Percentiles rank a stretch among this genome's conserved stretches.
phyloP scores from a whole-genome alignment of 75 land plant genomes.

The Gnetum montanum region DNA sequence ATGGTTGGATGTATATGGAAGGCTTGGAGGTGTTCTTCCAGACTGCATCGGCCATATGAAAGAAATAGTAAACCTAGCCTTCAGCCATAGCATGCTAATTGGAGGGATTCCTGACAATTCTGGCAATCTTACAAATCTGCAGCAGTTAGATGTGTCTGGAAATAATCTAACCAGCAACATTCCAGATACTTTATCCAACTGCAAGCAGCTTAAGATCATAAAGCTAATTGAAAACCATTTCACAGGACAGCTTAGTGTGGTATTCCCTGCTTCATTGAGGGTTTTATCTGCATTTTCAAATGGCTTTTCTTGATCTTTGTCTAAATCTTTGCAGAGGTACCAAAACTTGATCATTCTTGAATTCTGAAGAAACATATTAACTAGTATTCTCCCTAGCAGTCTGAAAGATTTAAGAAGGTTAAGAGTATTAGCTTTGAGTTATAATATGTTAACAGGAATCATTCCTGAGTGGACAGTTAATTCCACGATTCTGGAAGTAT shows the following conservation, averaged over 20 bases:
- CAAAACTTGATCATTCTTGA: constrained; percentile 19
- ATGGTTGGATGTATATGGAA: constrained; percentile 17
- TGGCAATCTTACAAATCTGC: no score
- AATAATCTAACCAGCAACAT: no score
- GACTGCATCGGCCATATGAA: constrained; percentile 12
- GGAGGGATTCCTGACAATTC: constrained; percentile 31
- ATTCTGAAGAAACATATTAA: constrained; percentile 24
- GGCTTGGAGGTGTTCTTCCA: constrained; percentile 25
- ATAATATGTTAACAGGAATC: constrained; percentile 22
- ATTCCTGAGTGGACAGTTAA: constrained; percentile 28
- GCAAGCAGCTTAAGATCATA: no score
- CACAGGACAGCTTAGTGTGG: constrained; percentile 21
- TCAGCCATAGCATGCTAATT: constrained; percentile 18
- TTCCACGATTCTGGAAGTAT: constrained; percentile 19
- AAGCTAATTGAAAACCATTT: constrained; percentile 23
- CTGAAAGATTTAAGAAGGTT: constrained; percentile 9
- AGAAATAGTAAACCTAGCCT: constrained; percentile 5
- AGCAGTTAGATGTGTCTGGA: no score
- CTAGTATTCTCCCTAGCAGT: constrained; percentile 16
- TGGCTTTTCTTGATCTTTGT: constrained; percentile 19
- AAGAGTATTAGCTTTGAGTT: constrained; percentile 18
- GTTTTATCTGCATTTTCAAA: constrained; percentile 20
- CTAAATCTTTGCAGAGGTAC: constrained; percentile 24
- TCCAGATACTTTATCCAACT: no score
- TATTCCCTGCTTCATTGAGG: constrained; percentile 9